Evolutionary conservation across 176 grass and related monocot species (phyloP), one percentile per base, ranked within the genome.

Genomic region (Cenchrus fungigraminus): DNA sequence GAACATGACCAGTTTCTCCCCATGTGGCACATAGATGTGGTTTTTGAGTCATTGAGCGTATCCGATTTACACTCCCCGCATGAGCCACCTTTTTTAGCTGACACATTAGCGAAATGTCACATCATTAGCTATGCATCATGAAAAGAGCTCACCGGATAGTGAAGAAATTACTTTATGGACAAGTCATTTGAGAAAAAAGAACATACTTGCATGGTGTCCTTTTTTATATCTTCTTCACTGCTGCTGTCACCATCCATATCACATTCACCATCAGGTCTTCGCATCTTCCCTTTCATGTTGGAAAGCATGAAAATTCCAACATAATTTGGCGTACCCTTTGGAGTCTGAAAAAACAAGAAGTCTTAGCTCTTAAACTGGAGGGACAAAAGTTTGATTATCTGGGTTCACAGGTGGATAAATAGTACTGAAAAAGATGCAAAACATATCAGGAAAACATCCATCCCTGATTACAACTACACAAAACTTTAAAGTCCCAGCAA

Each of bases 71-170:
- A 93, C 91, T 71, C 34, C 95, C 95, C 22, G 90, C 87, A 15
- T 98, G 95, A 82, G 95, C 91, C 82, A 95, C 91, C 79, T 93
- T 95, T 79, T 90, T 92, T 46, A 98, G 64, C 95, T 98, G 88
- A 61, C 86, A 82, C 51, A 73, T 74, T 68, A 87, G 15, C 56
- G 70, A 87, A 37, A 75, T 15, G 68, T 57, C 63, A 86, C n/a
- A 46, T 64, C 51, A 83, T 7, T 47, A 46, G 54, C 6, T 83
- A 72, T 62, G 28, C 20, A 78, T 63, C 20, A 78, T 63, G 55
- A 87, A 82, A 34, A 20, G 29, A 58, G 15, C 54, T 82, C 6
- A 12, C 51, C 68, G 17, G 12, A 45, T 17, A 34, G 20, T 75
- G 28, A 78, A 66, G 60, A 63, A 42, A 46, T 34, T 69, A 9